Evolutionary conservation across 345 rosid species (phyloP).

Genomic region (Aquilaria malaccensis): DNA sequence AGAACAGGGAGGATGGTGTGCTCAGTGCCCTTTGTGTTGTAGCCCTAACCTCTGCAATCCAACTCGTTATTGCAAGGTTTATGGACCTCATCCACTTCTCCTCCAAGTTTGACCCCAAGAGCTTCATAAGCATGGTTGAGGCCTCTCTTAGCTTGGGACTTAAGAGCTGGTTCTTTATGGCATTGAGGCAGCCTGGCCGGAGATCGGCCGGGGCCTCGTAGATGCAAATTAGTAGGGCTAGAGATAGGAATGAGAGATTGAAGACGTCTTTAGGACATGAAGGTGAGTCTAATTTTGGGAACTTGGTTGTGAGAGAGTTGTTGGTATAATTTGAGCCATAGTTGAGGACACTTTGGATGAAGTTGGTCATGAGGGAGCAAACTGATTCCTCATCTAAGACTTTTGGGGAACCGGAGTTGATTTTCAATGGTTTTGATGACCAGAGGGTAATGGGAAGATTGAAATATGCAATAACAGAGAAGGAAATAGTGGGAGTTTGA

Average conservation of each 20-base stretch:
- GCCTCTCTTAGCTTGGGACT: conserved; percentile 38
- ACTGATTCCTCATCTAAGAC: conserved; percentile 31
- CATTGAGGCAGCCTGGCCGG: conserved; percentile 42
- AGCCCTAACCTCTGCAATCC: conserved; percentile 54
- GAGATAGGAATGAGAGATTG: conserved; percentile 59
- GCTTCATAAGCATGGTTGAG: conserved; percentile 55
- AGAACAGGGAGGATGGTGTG: conserved; percentile 71
- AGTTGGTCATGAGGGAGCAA: conserved; percentile 35
- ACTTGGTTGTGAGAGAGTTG: conserved; percentile 16
- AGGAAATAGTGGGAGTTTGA: conserved; percentile 26
- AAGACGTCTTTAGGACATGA: conserved; percentile 46
- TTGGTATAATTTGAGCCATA: conserved; percentile 35
- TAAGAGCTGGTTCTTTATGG: conserved; percentile 45
- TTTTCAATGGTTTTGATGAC: conserved; percentile 50
- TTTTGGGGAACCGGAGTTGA: conserved; percentile 27
- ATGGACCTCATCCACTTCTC: conserved; percentile 86
- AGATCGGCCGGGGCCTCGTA: conserved; percentile 73
- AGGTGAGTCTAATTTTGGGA: conserved; percentile 32
- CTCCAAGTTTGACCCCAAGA: conserved; percentile 69
- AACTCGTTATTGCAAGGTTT: conserved; percentile 77
- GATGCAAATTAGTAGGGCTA: conserved; percentile 55
- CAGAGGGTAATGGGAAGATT: conserved; percentile 49
- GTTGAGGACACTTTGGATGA: conserved; percentile 52
- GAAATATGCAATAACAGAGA: conserved; percentile 48
- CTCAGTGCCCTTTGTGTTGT: conserved; percentile 19